Evolutionary conservation across 768 basidiomycete species (phyloP).

Genomic region (Pleurotus pulmonarius): DNA sequence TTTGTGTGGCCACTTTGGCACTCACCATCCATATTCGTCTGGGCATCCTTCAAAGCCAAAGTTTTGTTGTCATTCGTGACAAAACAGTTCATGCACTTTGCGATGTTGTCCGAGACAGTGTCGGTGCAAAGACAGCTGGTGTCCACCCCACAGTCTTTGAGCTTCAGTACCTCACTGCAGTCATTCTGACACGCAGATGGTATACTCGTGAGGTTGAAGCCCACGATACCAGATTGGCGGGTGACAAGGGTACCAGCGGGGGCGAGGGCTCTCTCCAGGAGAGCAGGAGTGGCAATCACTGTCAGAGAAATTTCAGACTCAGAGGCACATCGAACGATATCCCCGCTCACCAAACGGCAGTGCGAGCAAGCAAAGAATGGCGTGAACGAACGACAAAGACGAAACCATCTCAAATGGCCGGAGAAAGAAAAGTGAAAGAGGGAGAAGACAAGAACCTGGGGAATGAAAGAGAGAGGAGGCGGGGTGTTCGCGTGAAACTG

Average conservation of each 20-base stretch:
- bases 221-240: neutral
- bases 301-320: neutral
- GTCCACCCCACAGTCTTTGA: constrained; percentile 4
- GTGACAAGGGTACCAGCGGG: neutral
- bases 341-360: neutral
- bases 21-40: neutral
- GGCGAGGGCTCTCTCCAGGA: no score
- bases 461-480: neutral
- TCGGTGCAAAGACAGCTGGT: neutral
- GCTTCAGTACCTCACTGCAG: neutral
- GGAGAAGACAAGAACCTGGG: neutral
- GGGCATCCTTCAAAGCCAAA: neutral
- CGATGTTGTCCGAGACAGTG: neutral
- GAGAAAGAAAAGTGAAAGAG: constrained; percentile 1
- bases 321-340: neutral
- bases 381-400: neutral
- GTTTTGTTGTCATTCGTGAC: neutral
- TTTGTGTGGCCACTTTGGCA: neutral
- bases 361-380: constrained; percentile 1
- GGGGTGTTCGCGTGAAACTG: neutral
- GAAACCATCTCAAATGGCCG: constrained; percentile 7
- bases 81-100: constrained; percentile 1
- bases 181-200: neutral
- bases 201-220: neutral
- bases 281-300: no score